Base-by-base conservation (phyloP, 331 rosid genomes). In the Phaseolus coccineus region DNA sequence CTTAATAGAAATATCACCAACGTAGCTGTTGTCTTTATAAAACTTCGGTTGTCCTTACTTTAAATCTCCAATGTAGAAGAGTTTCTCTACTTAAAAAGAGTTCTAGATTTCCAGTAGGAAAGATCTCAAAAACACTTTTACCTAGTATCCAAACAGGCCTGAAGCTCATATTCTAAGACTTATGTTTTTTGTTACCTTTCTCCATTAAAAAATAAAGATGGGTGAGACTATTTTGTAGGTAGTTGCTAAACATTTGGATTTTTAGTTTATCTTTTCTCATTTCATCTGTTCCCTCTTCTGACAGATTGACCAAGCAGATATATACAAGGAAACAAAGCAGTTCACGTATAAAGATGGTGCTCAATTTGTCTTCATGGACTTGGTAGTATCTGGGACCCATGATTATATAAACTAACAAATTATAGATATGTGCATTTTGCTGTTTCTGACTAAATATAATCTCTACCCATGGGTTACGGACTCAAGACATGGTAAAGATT, bases 281-380 rank as follows among this genome's bases (percentile, higher is more conserved):
- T 27, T 67, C 77, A 28, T 65, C 30, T 55, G 77, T 63, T 78
- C 66, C 35, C 52, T 16, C 42, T 85, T 81, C 74, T 80, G 62
- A 79, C 90, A 96, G 99, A 86, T 96, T 80, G 90, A 64, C 0
- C 84, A 84, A 85, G 98, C 99, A 75, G 74, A 93, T 77, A 81
- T 96, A 37, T 76, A 68, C 85, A 96, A 93, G 92, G 99, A 96
- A 90, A 88, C 97, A 40, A 94, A 96, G 85, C 97, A 94, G 74
- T 91, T 91, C 84, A 90, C 97, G 44, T 91, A 94, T 81, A 94
- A 90, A 87, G 98, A 94, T 55, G 98, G 96, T 70, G 44, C 87
- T 52, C 98, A 96, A 81, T 96, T 74, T 78, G 96, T 93, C 85
- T 96, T 96, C 87, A 96, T 96, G 98, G 99, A 96, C 88, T 85